A percentile compares a stretch with the other conserved stretches of the same genome.
phyloP scores from a whole-genome alignment of 805 yeast genomes.

The Cyberlindnera subsufficiens region DNA sequence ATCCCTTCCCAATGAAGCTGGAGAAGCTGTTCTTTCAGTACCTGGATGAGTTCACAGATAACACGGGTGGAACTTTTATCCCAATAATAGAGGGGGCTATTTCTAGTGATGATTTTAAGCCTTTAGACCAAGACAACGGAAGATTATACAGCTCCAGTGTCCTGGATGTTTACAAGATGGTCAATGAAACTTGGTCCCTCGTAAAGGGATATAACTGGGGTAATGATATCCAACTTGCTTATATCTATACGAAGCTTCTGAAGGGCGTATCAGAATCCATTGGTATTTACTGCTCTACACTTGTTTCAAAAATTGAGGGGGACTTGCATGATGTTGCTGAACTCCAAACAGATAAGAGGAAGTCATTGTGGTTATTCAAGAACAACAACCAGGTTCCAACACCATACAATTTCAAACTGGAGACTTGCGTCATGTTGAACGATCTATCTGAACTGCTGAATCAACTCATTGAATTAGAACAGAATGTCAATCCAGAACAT shows the following conservation, averaged over 20 bases:
- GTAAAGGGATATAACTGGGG: slow-evolving; percentile 61
- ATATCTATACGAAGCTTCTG: slow-evolving; percentile 52
- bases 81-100: slow-evolving; percentile 51
- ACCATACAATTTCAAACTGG: slow-evolving; percentile 52
- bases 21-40: slow-evolving; percentile 52
- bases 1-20: slow-evolving; percentile 43
- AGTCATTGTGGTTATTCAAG: slow-evolving; percentile 37
- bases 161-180: slow-evolving; percentile 57
- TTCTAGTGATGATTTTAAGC: slow-evolving; percentile 49
- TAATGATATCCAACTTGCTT: slow-evolving; percentile 55
- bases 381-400: slow-evolving; percentile 33
- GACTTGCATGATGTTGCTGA: slow-evolving; percentile 31
- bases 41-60: slow-evolving; percentile 33
- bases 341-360: slow-evolving; percentile 22
- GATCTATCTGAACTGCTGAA: slow-evolving; percentile 49
- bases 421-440: slow-evolving; percentile 73
- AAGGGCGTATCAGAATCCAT: slow-evolving; percentile 60
- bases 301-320: slow-evolving; percentile 30
- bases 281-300: slow-evolving; percentile 39
- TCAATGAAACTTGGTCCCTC: slow-evolving; percentile 52
- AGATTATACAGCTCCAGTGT: slow-evolving; percentile 54
- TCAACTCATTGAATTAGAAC: slow-evolving; percentile 48
- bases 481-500: slow-evolving; percentile 50
- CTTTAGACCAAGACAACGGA: slow-evolving; percentile 38
- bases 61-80: slow-evolving; percentile 39